phyloP scores from a whole-genome alignment of 306 rosid genomes.

The Senna tora region DNA sequence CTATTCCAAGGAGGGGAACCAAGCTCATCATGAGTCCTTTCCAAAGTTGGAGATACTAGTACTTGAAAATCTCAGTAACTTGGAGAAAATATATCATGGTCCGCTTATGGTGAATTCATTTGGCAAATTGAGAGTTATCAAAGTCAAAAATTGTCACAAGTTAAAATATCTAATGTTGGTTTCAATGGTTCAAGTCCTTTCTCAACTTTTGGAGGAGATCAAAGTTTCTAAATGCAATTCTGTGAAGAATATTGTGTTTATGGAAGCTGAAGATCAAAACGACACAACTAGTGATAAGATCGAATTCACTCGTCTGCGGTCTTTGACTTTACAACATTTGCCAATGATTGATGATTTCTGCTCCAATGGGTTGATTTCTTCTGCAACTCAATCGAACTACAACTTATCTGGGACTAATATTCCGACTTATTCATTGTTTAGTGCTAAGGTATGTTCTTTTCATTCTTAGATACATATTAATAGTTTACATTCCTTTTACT shows the following conservation, averaged over 20 bases:
- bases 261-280: neutral
- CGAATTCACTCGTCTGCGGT: neutral
- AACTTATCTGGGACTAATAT: too few species aligned
- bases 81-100: neutral
- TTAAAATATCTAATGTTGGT: constrained; percentile 10
- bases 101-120: neutral
- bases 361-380: too few species aligned
- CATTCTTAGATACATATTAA: too few species aligned
- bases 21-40: neutral
- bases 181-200: neutral
- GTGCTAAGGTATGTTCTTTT: neutral
- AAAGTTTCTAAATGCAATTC: neutral
- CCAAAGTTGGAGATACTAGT: neutral
- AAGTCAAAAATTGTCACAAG: neutral
- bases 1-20: neutral
- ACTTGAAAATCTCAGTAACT: neutral
- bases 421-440: neutral
- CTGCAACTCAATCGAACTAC: too few species aligned
- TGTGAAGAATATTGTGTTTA: constrained; percentile 4
- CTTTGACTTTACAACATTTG: neutral
- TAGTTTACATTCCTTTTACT: too few species aligned
- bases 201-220: neutral
- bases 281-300: neutral
- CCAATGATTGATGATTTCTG: constrained; percentile 1
- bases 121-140: neutral